Evolutionary conservation across 169 alveolate genomes (phyloP), one percentile per base, ranked within the genome.

Genomic region (Plasmodium cynomolgi): DNA sequence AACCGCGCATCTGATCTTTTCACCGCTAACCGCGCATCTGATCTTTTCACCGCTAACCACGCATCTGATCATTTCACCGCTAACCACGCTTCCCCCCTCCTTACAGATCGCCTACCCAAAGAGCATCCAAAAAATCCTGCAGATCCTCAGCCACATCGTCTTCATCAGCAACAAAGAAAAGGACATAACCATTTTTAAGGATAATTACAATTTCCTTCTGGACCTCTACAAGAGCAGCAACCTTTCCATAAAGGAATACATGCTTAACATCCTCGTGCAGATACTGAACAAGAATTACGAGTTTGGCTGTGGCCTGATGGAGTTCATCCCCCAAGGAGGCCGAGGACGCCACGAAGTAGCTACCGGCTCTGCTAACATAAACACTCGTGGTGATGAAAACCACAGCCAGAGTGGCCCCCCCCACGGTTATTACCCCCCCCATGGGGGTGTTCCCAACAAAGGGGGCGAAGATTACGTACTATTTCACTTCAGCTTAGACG

Each of bases 221-320:
- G 90, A 90, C 37, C 47, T 90, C 58, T 90, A 90, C 39, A 80
- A 62, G 47, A 90, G 34, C 37, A 90, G 94, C 50, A 80, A 90
- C 62, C 29, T 81, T 47, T 81, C 77, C 6, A 80, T 90, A 29
- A 90, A 68, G 41, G 94, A 80, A 17, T 90, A 90, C 41, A 39
- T 90, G n/a, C 54, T 90, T 9, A 81, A 80, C 72, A 90, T 90
- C 9, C 41, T 90, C 26, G 90, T 90, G 23, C 81, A 90, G 54
- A 90, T 90, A 62, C 34, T 90, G 34, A 90, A 90, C 73, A 90
- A 90, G 34, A 90, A 80, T 90, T 90, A 80, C 26, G 94, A 80
- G 50, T 26, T 31, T 17, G 17, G 29, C 7, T 85, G 26, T 8
- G 44, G 44, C 54, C 6, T 73, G 1, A 47, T n/a, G 44, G 83